A percentile compares a stretch with the other conserved stretches of the same genome.
Conservation (phyloP, 495 filamentous ascomycete genomes). For the Neurospora sp. region DNA sequence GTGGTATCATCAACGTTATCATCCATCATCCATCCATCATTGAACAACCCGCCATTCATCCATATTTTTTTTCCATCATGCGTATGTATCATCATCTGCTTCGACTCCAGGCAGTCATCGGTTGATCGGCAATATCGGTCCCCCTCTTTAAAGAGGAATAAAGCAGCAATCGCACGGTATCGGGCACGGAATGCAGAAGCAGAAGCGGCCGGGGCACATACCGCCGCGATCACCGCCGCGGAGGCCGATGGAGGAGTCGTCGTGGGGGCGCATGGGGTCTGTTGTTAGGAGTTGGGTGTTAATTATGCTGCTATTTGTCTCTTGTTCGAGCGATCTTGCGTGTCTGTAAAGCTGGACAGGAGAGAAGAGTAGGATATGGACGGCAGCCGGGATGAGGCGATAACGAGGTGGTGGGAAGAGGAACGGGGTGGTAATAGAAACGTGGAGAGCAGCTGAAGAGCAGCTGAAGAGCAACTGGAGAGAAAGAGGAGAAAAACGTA, state of each 20-base stretch:
- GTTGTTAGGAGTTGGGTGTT: neutral
- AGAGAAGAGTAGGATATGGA: too few relatives aligned
- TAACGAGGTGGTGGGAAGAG: too few relatives aligned
- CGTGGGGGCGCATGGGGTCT: slow-evolving; percentile 32
- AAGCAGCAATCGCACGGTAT: slow-evolving; percentile 35
- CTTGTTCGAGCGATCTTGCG: too few relatives aligned
- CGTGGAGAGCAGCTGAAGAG: too few relatives aligned
- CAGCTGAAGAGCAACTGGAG: too few relatives aligned
- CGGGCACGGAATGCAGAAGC: slow-evolving; percentile 36
- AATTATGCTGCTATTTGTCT: too few relatives aligned
- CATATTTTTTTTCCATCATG: neutral
- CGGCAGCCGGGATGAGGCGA: too few relatives aligned
- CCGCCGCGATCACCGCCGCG: slow-evolving; percentile 29
- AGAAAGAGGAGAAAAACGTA: slow-evolving; percentile 5
- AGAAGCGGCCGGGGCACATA: slow-evolving; percentile 32
- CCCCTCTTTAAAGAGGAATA: slow-evolving; percentile 8
- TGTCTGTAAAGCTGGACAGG: too few relatives aligned
- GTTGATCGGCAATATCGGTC: neutral
- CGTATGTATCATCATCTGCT: neutral
- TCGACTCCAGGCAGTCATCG: neutral
- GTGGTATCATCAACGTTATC: neutral
- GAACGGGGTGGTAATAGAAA: too few relatives aligned
- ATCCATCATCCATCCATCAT: neutral
- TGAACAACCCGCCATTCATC: neutral
- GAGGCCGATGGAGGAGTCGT: slow-evolving; percentile 23